Evolutionary conservation across 768 basidiomycete species (phyloP).

Genomic region (Lyophyllum semitale): DNA sequence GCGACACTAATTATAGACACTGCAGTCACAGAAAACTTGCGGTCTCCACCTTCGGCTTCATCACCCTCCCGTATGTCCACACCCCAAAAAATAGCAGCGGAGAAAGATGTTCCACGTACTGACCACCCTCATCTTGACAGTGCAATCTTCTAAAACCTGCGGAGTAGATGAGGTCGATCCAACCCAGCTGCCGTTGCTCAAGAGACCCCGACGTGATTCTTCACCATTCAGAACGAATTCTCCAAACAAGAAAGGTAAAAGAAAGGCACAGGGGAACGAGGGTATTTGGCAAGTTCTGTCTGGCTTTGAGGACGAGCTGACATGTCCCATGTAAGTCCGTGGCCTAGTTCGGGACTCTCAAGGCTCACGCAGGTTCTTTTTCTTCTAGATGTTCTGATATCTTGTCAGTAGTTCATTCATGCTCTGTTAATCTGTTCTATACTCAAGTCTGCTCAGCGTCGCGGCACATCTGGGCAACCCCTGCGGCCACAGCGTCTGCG

Average conservation of each 20-base stretch:
- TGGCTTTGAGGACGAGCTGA: conserved; percentile 64
- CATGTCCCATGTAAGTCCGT: conserved; percentile 68
- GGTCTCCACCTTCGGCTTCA: conserved; percentile 1
- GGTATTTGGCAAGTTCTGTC: conserved; percentile 33
- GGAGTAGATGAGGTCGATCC: background rate
- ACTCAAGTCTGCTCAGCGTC: conserved; percentile 42
- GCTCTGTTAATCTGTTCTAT: background rate
- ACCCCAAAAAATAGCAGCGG: background rate
- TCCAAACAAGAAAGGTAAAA: conserved; percentile 47
- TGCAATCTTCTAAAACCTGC: background rate
- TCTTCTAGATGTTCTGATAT: conserved; percentile 66
- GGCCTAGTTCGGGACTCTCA: background rate
- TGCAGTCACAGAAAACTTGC: conserved; percentile 3
- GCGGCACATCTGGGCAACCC: conserved; percentile 65
- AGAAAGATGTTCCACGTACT: background rate
- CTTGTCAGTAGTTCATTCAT: conserved; percentile 46
- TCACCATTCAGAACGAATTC: conserved; percentile 9
- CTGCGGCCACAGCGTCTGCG: conserved; percentile 76
- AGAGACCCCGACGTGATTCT: conserved; percentile 12
- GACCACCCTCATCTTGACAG: background rate
- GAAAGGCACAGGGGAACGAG: conserved; percentile 28
- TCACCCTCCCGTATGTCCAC: conserved; percentile 1
- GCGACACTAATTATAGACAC: conserved; percentile 1
- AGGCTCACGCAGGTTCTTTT: background rate
- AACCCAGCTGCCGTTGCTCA: conserved; percentile 2